Evolutionary conservation across 2,329 filamentous ascomycete genomes (phyloP).

Genomic region (Emmonsiellopsis sp.): DNA sequence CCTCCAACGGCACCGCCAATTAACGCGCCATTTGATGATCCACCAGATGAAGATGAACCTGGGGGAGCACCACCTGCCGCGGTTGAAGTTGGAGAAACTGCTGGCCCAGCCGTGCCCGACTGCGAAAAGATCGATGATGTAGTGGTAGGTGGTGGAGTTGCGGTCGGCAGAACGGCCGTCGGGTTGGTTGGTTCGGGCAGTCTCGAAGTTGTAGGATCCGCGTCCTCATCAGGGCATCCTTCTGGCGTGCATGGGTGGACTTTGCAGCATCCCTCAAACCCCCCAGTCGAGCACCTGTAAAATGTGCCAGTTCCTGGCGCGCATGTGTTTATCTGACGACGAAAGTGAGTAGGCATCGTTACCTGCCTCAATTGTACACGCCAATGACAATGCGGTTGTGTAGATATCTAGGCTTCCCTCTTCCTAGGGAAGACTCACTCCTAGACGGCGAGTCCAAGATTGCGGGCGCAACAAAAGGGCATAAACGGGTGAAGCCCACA

Average conservation of each 20-base stretch:
- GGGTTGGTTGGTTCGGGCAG: too few relatives aligned
- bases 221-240: not conserved
- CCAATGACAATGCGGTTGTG: not conserved
- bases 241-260: slow-evolving; percentile 7
- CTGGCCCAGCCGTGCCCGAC: not conserved
- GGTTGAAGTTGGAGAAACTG: not conserved
- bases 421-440: too few relatives aligned
- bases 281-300: slow-evolving; percentile 9
- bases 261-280: slow-evolving; percentile 9
- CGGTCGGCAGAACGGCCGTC: not conserved
- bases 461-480: not conserved
- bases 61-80: not conserved
- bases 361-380: not conserved
- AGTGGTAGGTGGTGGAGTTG: not conserved
- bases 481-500: not conserved
- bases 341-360: not conserved
- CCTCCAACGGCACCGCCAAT: not conserved
- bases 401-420: not conserved
- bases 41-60: not conserved
- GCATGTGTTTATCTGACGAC: not conserved
- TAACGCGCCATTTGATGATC: not conserved
- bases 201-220: too few relatives aligned
- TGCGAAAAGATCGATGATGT: not conserved
- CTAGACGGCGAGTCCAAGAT: not conserved
- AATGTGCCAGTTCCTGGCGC: not conserved